phyloP scores from a whole-genome alignment of 768 basidiomycete genomes.

The Tephrocybe sp. region DNA sequence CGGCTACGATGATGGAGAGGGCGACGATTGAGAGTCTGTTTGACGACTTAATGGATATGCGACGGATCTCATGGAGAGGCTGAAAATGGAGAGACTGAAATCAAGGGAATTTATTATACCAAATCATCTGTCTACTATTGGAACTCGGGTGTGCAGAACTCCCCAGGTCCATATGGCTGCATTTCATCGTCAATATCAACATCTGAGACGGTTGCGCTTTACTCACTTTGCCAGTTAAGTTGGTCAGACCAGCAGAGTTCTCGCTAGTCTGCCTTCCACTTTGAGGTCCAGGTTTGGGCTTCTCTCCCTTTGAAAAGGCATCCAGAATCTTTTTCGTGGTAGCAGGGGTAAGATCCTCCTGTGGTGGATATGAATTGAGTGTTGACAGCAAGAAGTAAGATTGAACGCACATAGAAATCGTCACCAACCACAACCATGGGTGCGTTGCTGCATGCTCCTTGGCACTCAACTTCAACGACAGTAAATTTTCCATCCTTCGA shows the following conservation, averaged over 20 bases:
- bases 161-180: constrained; percentile 95
- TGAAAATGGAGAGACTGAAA: neutral
- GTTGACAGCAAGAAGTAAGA: neutral
- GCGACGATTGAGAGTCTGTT: constrained; percentile 58
- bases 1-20: constrained; percentile 80
- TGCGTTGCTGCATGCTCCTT: constrained; percentile 97
- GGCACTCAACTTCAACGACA: constrained; percentile 96
- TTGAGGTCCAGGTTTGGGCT: constrained; percentile 94
- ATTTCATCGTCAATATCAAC: constrained; percentile 13
- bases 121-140: constrained; percentile 32
- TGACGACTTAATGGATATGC: constrained; percentile 8
- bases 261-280: constrained; percentile 85
- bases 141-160: constrained; percentile 86
- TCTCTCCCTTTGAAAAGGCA: constrained; percentile 77
- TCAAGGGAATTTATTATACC: neutral
- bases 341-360: constrained; percentile 85
- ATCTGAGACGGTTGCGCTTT: neutral
- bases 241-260: constrained; percentile 89
- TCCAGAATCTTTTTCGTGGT: constrained; percentile 80
- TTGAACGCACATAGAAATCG: constrained; percentile 84
- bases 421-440: constrained; percentile 96
- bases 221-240: constrained; percentile 71
- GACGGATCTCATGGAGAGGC: constrained; percentile 6
- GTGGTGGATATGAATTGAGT: constrained; percentile 10
- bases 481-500: constrained; percentile 97